A percentile compares a stretch with the other conserved stretches of the same genome.
Evolutionary conservation across 2,329 filamentous ascomycete genomes (phyloP).

Genomic region (Fusarium caatingaense): DNA sequence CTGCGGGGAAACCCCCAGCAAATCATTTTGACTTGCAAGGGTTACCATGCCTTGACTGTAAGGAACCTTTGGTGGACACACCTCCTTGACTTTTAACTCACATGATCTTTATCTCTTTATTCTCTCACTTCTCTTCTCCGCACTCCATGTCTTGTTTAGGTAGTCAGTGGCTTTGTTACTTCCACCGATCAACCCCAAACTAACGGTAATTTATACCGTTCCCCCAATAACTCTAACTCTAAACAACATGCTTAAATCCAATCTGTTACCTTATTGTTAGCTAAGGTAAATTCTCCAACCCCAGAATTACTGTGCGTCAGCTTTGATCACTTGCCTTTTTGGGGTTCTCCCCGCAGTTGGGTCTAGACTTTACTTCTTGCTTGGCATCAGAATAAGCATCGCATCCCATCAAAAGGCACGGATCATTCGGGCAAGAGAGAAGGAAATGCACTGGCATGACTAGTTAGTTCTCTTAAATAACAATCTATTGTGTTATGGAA

Average conservation of each 20-base stretch:
- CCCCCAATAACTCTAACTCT: slow-evolving; percentile 11
- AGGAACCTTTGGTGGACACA: slow-evolving; percentile 12
- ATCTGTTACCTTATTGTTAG: slow-evolving; percentile 41
- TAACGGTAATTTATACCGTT: slow-evolving; percentile 2
- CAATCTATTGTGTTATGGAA: slow-evolving; percentile 11
- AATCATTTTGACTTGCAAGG: slow-evolving; percentile 5
- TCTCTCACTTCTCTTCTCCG: slow-evolving; percentile 14
- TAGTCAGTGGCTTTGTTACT: slow-evolving; percentile 23
- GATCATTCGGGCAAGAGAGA: background rate
- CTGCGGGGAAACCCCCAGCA: slow-evolving; percentile 34
- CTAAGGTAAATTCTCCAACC: slow-evolving; percentile 35
- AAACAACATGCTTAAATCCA: slow-evolving; percentile 31
- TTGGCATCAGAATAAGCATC: slow-evolving; percentile 19
- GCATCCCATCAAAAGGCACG: background rate
- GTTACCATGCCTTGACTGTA: background rate
- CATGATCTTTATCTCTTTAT: slow-evolving; percentile 35
- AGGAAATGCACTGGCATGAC: background rate
- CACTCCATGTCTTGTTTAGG: slow-evolving; percentile 9
- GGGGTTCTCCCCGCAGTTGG: slow-evolving; percentile 15
- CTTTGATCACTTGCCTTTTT: slow-evolving; percentile 19
- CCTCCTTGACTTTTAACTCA: slow-evolving; percentile 17
- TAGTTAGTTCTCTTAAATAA: slow-evolving; percentile 4
- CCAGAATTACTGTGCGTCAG: background rate
- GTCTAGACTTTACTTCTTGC: slow-evolving; percentile 7
- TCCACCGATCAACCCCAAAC: background rate